phyloP scores from a whole-genome alignment of 768 basidiomycete species.

The Termitomyces sp. region DNA sequence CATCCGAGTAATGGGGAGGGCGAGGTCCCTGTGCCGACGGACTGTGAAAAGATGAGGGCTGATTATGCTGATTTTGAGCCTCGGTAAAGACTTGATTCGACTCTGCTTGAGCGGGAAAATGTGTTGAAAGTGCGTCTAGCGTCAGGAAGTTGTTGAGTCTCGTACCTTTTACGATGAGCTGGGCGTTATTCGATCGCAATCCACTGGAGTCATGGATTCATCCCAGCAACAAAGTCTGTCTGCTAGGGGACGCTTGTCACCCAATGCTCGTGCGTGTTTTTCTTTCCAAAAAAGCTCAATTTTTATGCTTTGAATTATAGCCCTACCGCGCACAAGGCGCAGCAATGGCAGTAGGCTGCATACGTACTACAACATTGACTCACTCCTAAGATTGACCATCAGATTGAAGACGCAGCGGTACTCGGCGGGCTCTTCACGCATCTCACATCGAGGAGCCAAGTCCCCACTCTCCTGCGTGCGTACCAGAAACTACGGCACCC shows the following conservation, averaged over 20 bases:
- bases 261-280: slow-evolving; percentile 46
- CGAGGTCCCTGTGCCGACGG: slow-evolving; percentile 40
- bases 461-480: slow-evolving; percentile 35
- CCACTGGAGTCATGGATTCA: slow-evolving; percentile 48
- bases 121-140: slow-evolving; percentile 15
- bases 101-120: not conserved
- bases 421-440: slow-evolving; percentile 47
- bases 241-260: slow-evolving; percentile 54
- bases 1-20: slow-evolving; percentile 33
- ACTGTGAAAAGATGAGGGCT: slow-evolving; percentile 37
- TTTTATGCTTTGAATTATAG: slow-evolving; percentile 16
- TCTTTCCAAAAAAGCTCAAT: no score
- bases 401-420: slow-evolving; percentile 48
- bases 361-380: not conserved
- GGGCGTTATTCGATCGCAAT: slow-evolving; percentile 42
- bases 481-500: slow-evolving; percentile 48
- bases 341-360: slow-evolving; percentile 40
- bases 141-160: slow-evolving; percentile 39
- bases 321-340: slow-evolving; percentile 53
- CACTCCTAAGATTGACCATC: slow-evolving; percentile 9
- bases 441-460: slow-evolving; percentile 35
- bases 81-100: slow-evolving; percentile 22
- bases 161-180: slow-evolving; percentile 40
- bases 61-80: slow-evolving; percentile 46
- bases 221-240: slow-evolving; percentile 30